Evolutionary conservation across 305 asterid species (phyloP).

Genomic region (Fraxinus greggii): DNA sequence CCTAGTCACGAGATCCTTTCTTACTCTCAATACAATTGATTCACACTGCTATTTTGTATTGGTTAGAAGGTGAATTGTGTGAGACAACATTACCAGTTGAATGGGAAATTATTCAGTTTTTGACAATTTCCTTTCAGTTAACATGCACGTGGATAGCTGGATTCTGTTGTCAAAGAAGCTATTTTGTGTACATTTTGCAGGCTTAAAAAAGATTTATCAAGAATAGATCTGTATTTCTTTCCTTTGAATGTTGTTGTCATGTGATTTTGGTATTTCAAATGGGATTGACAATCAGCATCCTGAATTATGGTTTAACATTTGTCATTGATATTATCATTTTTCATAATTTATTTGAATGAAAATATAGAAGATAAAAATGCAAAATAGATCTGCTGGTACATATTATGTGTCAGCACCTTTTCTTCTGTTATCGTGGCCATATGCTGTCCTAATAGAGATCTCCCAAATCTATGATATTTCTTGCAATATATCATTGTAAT

Average conservation of each 20-base stretch:
- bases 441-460: neutral
- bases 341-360: neutral
- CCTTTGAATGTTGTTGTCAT: neutral
- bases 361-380: neutral
- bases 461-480: neutral
- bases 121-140: neutral
- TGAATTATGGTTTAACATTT: neutral
- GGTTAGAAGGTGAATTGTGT: neutral
- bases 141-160: neutral
- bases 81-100: neutral
- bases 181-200: neutral
- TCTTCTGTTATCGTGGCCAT: neutral
- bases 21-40: neutral
- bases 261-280: neutral
- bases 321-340: neutral
- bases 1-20: neutral
- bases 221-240: neutral
- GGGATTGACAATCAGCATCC: neutral
- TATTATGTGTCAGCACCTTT: neutral
- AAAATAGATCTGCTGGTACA: neutral
- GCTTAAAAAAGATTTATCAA: neutral
- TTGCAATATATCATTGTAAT: neutral
- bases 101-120: neutral
- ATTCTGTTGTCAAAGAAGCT: neutral
- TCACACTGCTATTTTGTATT: neutral